These are phyloP conservation scores for Solanum medicagineum DNA, from an alignment of 257 asterid species.

Conservation along the genomic window DNA sequence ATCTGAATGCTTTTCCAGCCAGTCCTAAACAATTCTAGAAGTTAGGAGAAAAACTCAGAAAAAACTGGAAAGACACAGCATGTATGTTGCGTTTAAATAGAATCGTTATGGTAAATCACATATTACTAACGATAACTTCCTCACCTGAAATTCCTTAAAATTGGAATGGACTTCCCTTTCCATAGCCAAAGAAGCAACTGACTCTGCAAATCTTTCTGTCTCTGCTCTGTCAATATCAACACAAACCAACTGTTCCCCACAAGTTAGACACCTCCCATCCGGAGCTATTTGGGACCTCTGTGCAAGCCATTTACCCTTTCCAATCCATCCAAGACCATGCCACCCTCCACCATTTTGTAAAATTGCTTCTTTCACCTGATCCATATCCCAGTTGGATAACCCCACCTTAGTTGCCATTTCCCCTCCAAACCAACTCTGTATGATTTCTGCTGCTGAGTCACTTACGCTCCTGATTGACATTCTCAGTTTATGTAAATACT, in stretches of 20 bases:
- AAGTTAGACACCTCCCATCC: constrained; percentile 47
- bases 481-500: constrained; percentile 76
- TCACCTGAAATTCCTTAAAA: constrained; percentile 82
- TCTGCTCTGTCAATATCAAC: constrained; percentile 63
- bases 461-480: constrained; percentile 32
- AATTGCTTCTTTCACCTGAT: constrained; percentile 45
- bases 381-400: constrained; percentile 18
- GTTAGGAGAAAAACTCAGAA: background rate
- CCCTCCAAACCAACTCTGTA: constrained; percentile 61
- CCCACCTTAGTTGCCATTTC: constrained; percentile 41
- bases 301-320: constrained; percentile 63
- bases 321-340: constrained; percentile 95
- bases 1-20: constrained; percentile 64
- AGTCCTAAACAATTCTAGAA: constrained; percentile 34
- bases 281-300: constrained; percentile 34
- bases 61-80: background rate
- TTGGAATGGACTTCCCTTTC: constrained; percentile 61
- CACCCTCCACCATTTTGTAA: constrained; percentile 80
- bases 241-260: constrained; percentile 53
- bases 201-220: constrained; percentile 60
- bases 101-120: background rate
- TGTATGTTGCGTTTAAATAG: background rate
- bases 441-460: constrained; percentile 41
- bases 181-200: constrained; percentile 77
- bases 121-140: background rate